These are phyloP conservation scores for Crithidia thermophila DNA, from an alignment of 208 protist species.

Conservation along the genomic window DNA sequence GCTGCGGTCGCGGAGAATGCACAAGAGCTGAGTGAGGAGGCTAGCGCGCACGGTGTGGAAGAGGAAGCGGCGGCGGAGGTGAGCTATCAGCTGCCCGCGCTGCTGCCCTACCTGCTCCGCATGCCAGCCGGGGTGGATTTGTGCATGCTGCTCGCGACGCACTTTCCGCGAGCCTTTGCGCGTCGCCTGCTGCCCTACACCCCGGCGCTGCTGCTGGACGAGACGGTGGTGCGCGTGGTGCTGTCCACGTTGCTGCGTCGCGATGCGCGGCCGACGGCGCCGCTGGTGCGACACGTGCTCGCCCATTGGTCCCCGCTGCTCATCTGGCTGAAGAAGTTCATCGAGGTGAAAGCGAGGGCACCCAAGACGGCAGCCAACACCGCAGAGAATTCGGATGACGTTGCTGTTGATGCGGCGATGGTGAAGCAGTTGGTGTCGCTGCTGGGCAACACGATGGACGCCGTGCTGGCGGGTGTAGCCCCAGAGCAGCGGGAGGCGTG, in stretches of 20 bases:
- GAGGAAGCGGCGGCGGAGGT: no score
- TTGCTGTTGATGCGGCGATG: background rate
- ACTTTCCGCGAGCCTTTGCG: conserved; percentile 50
- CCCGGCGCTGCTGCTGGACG: conserved; percentile 45
- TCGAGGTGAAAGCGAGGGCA: conserved; percentile 25
- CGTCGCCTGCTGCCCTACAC: conserved; percentile 58
- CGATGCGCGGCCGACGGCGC: conserved; percentile 34
- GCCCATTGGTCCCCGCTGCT: conserved; percentile 54
- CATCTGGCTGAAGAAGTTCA: conserved; percentile 47
- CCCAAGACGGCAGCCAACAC: background rate
- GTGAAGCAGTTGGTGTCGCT: conserved; percentile 59
- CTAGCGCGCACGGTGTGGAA: no score
- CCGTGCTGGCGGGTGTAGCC: conserved; percentile 48
- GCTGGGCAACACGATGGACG: conserved; percentile 69
- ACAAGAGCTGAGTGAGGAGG: no score
- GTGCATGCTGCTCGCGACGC: conserved; percentile 38
- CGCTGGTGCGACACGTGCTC: conserved; percentile 49
- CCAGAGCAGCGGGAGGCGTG: conserved; percentile 41
- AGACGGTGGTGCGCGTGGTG: conserved; percentile 40
- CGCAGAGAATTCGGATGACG: background rate
- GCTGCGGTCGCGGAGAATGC: no score
- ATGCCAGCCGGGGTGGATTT: conserved; percentile 39
- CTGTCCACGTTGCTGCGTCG: conserved; percentile 33
- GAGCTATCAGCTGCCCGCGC: conserved; percentile 44
- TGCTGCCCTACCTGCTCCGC: conserved; percentile 75